Evolutionary conservation across 1,284 basidiomycete genomes (phyloP), one percentile per base, ranked within the genome.

Genomic region (Schizophyllum amplum): DNA sequence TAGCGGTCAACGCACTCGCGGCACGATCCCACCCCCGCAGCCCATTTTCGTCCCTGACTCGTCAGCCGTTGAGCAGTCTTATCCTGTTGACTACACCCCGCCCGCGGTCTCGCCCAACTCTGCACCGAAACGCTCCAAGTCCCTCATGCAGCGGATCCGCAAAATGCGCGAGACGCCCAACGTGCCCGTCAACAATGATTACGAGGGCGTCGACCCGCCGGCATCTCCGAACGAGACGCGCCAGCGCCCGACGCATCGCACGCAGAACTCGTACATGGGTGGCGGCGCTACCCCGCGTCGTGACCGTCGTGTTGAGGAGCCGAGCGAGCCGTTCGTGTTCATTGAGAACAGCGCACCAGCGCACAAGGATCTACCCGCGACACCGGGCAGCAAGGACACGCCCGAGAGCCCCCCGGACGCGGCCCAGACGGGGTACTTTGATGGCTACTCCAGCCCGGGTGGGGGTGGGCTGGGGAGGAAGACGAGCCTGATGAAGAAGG

Each of bases 91-190:
- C 47, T 33, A 6, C 27, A 33, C 27, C 6, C 47, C 47, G 17
- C 22, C 17, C 5, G 47, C 47, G 5, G 57, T 68, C 46, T 64
- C 69, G 58, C 75, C 68, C 49, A 76, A 74, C 25, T 70, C 72
- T 15, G 68, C 68, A 27, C 82, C 87, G 6, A 87, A 86, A 67
- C 84, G 90, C 50, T 82, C 81, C 63, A 90, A 84, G 68, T 90
- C 88, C 13, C 73, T 92, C 61, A 90, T 92, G 82, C 86, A 90
- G 54, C 85, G 89, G 59, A 87, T 92, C 64, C 84, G 87, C 59
- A 88, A 84, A 70, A 89, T 90, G 86, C 85, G 89, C 49, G 88
- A 91, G 65, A 73, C 83, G 15, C 88, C 88, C 13, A 91, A 90
- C 61, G 81, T 90, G 1, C 90, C 89, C n/a, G 79, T 87, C n/a